Evolutionary conservation across 1,284 basidiomycete species (phyloP).

Genomic region (Microbotryum intermedium): DNA sequence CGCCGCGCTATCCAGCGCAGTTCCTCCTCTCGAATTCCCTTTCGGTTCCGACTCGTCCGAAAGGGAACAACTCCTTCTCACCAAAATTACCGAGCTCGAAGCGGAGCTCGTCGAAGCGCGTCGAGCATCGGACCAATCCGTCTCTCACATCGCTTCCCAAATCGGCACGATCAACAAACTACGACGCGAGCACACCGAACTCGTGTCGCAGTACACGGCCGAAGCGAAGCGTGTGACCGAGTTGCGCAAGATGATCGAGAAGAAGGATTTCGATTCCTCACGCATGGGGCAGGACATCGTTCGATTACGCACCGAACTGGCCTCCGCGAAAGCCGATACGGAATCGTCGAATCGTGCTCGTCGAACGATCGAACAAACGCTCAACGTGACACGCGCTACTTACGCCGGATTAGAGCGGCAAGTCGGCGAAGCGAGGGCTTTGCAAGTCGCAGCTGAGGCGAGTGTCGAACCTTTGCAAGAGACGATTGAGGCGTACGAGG

Average conservation of each 20-base stretch:
- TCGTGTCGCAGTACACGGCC: not conserved
- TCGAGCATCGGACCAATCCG: not conserved
- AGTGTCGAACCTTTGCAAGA: not conserved
- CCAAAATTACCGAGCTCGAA: not conserved
- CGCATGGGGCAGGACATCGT: not conserved
- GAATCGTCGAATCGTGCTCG: not conserved
- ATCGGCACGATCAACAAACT: conserved; percentile 2
- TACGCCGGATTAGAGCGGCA: not conserved
- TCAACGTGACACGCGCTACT: not conserved
- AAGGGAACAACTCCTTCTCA: too few species aligned
- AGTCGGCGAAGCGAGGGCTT: not conserved
- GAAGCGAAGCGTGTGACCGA: not conserved
- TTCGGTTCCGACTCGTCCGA: too few species aligned
- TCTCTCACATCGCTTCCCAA: not conserved
- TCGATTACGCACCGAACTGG: not conserved
- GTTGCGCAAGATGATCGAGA: not conserved
- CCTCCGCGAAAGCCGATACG: not conserved
- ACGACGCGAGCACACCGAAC: not conserved
- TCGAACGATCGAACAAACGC: not conserved
- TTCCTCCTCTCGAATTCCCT: too few species aligned
- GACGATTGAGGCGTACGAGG: not conserved
- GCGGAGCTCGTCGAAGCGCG: conserved; percentile 4
- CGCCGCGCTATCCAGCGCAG: too few species aligned
- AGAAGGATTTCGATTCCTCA: conserved; percentile 3
- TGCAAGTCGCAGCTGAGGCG: not conserved